These are phyloP conservation scores for Simplicillium aogashimaense DNA, from an alignment of 2,329 filamentous ascomycete species.

Conservation along the genomic window DNA sequence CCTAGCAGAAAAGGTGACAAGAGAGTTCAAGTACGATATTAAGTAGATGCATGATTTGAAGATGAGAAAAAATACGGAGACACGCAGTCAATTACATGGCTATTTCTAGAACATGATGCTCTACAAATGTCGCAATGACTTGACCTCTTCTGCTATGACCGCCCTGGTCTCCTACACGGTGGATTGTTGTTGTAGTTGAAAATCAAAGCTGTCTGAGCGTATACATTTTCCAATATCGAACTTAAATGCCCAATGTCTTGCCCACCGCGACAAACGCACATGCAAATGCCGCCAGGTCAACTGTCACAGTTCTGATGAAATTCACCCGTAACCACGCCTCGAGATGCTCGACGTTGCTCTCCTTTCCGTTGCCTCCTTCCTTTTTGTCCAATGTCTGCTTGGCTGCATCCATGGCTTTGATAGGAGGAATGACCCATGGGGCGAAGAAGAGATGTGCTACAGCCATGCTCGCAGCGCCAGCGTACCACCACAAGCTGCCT, in stretches of 20 bases:
- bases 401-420: constrained; percentile 19
- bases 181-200: no score
- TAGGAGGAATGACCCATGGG: constrained; percentile 20
- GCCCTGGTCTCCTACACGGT: no score
- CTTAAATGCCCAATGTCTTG: constrained; percentile 10
- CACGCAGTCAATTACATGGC: no score
- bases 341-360: constrained; percentile 18
- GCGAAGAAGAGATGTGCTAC: constrained; percentile 21
- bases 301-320: constrained; percentile 19
- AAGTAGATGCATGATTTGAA: background rate
- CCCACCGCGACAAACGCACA: constrained; percentile 20
- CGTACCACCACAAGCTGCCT: constrained; percentile 21
- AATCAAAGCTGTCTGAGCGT: no score
- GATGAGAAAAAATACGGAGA: no score
- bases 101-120: no score
- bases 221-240: no score
- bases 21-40: constrained; percentile 5
- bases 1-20: constrained; percentile 5
- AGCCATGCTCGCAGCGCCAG: constrained; percentile 18
- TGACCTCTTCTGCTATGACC: no score
- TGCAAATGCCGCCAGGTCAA: constrained; percentile 22
- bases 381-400: constrained; percentile 7
- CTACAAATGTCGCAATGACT: no score
- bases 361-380: constrained; percentile 7
- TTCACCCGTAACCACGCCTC: constrained; percentile 21